Percentiles rank a stretch among this genome's conserved stretches.
These are phyloP conservation scores for Ogataea glucozyma DNA, from an alignment of 805 yeast genomes.

Conservation along the genomic window DNA sequence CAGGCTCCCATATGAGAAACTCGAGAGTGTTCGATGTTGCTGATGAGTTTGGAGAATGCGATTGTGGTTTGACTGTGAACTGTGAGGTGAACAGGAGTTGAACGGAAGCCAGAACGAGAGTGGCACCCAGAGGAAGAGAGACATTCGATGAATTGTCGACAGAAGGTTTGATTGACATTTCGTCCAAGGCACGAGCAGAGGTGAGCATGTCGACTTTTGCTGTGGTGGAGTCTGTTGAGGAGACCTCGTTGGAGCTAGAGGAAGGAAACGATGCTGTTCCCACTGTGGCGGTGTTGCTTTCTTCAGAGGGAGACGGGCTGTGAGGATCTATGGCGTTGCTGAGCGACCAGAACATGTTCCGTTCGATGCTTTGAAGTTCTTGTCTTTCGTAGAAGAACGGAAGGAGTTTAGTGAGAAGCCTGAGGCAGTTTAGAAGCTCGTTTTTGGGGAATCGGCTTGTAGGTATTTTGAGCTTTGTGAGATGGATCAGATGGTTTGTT, in stretches of 20 bases:
- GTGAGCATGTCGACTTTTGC: constrained; percentile 15
- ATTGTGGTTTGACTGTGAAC: constrained; percentile 50
- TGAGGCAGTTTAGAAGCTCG: constrained; percentile 58
- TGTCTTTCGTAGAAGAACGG: constrained; percentile 67
- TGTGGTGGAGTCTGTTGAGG: constrained; percentile 22
- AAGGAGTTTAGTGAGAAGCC: constrained; percentile 62
- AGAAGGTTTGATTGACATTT: constrained; percentile 18
- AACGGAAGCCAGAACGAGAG: constrained; percentile 40
- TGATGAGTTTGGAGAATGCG: background rate
- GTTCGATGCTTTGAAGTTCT: constrained; percentile 36
- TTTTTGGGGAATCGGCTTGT: constrained; percentile 27
- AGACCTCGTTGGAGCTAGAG: constrained; percentile 21
- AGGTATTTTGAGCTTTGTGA: constrained; percentile 24
- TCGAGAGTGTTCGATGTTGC: constrained; percentile 33
- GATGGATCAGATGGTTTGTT: constrained; percentile 35
- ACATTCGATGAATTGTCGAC: constrained; percentile 14
- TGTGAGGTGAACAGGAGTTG: constrained; percentile 55
- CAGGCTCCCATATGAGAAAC: constrained; percentile 73
- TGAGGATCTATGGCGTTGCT: constrained; percentile 18
- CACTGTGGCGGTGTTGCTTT: constrained; percentile 25
- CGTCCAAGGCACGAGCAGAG: constrained; percentile 17
- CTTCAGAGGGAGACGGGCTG: constrained; percentile 12
- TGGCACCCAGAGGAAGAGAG: constrained; percentile 38
- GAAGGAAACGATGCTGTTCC: constrained; percentile 25
- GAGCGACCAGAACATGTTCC: constrained; percentile 47